These are phyloP conservation scores for Lichtheimia ornata DNA, from an alignment of 371 early-diverging fungal species.

Conservation along the genomic window DNA sequence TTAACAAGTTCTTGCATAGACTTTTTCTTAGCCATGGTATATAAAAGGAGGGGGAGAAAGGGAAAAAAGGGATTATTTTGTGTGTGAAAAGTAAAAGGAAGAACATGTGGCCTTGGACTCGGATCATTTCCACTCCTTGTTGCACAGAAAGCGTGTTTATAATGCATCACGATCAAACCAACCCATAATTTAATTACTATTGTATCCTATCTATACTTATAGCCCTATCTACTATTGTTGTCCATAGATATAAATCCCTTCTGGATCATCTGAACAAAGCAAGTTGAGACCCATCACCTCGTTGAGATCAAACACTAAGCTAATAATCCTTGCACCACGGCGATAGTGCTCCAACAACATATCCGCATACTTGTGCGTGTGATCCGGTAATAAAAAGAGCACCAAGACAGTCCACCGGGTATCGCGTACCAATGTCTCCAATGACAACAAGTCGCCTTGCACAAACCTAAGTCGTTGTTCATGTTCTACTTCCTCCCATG, in stretches of 20 bases:
- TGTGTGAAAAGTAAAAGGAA: background rate
- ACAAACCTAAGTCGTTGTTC: conserved; percentile 33
- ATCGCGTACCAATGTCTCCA: conserved; percentile 26
- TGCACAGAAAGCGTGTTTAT: background rate
- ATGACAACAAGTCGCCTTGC: conserved; percentile 48
- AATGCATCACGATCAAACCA: too few species aligned
- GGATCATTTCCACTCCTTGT: background rate
- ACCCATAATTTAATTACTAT: too few species aligned
- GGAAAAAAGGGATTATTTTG: conserved; percentile 5
- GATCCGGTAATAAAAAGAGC: conserved; percentile 62
- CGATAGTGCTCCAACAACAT: conserved; percentile 50
- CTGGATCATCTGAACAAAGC: conserved; percentile 44
- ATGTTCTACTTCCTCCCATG: too few species aligned
- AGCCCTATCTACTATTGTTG: too few species aligned
- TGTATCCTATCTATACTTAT: too few species aligned
- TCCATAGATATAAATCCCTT: conserved; percentile 50
- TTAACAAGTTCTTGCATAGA: conserved; percentile 39
- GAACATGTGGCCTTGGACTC: background rate
- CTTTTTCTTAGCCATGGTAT: conserved; percentile 33
- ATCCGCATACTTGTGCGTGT: conserved; percentile 56
- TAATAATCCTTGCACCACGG: conserved; percentile 57
- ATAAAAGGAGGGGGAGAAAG: conserved; percentile 12
- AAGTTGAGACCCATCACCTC: conserved; percentile 52
- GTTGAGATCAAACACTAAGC: conserved; percentile 59
- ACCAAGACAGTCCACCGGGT: conserved; percentile 53